Evolutionary conservation across 257 asterid species (phyloP), one percentile per base, ranked within the genome.

Genomic region (Hygrophila difformis): DNA sequence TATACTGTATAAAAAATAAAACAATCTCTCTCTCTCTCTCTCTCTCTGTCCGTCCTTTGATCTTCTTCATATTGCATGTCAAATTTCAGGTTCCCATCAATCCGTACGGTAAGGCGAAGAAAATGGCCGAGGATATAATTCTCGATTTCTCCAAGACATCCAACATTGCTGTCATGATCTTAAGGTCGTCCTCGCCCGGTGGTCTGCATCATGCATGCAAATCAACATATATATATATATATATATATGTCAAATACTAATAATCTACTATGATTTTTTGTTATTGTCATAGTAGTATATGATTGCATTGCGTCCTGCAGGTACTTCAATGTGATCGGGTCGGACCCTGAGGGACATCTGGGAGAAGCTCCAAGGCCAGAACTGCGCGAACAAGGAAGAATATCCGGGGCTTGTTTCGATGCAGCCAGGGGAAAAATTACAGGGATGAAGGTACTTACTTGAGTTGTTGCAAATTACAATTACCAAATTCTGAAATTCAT

Each of bases 61-160:
- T n/a, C n/a, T n/a, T n/a, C n/a, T n/a, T n/a, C n/a, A n/a, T n/a
- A n/a, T 8, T 26, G 41, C 1, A 26, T 8, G 5, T 36, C 40
- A 6, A 47, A 56, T 15, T 46, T 31, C 72, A 85, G 95, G 53
- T 61, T 24, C 94, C 94, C 14, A 85, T 78, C 22, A 84, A 81
- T 62, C 91, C 95, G 49, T 84, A 84, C 54, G 95, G 93, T n/a
- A 84, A 84, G 49, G 95, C 95, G 39, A 84, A 84, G 84, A 84
- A 84, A 73, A 84, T 84, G 95, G 86, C 95, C 3, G 95, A 84
- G 66, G 95, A 84, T 59, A 84, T 81, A 39, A 84, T 84, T 41
- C 46, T 75, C 29, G 95, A 84, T 64, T 81, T 68, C 63, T 69
- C 83, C 5, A 84, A 78, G 74, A 84, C 83, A 52, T 66, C 84